Percentiles rank a stretch among this genome's conserved stretches.
These are phyloP conservation scores for Conidiobolus incongruus DNA, from an alignment of 371 early-diverging fungal species.

Conservation along the genomic window DNA sequence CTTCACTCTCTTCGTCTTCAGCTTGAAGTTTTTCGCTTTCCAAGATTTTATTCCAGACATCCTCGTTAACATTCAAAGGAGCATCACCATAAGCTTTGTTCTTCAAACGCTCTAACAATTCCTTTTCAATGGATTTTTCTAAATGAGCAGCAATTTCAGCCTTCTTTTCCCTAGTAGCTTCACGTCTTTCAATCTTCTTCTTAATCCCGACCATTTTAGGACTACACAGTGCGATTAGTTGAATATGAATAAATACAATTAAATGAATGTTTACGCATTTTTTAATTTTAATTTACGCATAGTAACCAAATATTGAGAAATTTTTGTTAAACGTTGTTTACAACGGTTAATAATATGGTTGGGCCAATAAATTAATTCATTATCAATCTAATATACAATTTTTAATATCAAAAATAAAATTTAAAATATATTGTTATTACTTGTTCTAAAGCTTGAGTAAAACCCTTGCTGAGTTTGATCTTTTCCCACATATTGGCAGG, in stretches of 20 bases:
- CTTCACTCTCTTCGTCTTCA: constrained; percentile 47
- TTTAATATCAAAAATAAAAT: not conserved
- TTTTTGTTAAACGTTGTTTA: constrained; percentile 94
- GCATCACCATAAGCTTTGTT: constrained; percentile 83
- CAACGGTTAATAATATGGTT: constrained; percentile 84
- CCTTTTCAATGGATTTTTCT: constrained; percentile 93
- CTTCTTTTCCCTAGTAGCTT: constrained; percentile 72
- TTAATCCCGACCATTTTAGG: constrained; percentile 71
- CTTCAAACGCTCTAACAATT: constrained; percentile 86
- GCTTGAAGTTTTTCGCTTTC: constrained; percentile 37
- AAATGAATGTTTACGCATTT: constrained; percentile 25
- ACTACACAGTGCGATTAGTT: constrained; percentile 8
- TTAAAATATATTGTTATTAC: constrained; percentile 11
- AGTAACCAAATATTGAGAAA: constrained; percentile 90
- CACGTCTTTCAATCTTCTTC: constrained; percentile 87
- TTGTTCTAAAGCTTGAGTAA: constrained; percentile 73
- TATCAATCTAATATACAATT: constrained; percentile 49
- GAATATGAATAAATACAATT: constrained; percentile 4
- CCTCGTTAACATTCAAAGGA: constrained; percentile 74
- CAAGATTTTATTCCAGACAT: constrained; percentile 55
- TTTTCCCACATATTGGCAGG: constrained; percentile 94
- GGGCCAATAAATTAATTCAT: constrained; percentile 85
- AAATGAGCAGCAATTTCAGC: constrained; percentile 88
- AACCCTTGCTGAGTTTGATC: constrained; percentile 81
- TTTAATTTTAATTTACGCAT: constrained; percentile 80